Evolutionary conservation across 768 basidiomycete species (phyloP).

Genomic region (Tulasnella calospora): DNA sequence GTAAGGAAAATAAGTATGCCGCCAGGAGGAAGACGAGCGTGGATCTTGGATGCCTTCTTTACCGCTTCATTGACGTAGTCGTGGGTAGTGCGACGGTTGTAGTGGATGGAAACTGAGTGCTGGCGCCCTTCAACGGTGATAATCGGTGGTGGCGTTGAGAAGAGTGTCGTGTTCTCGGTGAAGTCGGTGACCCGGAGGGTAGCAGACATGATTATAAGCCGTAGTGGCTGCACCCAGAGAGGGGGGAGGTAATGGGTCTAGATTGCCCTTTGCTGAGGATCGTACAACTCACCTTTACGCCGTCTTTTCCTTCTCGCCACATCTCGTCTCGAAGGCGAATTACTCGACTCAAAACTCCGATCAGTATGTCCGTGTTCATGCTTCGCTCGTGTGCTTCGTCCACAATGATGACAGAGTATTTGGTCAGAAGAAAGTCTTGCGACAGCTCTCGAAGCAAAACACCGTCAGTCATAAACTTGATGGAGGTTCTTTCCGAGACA

Average conservation of each 20-base stretch:
- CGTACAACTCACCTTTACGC: slow-evolving; percentile 52
- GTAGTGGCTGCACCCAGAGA: slow-evolving; percentile 57
- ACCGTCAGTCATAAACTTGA: slow-evolving; percentile 99
- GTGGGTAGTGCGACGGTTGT: slow-evolving; percentile 74
- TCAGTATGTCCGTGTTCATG: slow-evolving; percentile 96
- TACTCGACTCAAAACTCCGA: slow-evolving; percentile 93
- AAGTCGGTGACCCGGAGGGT: slow-evolving; percentile 93
- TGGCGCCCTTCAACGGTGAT: slow-evolving; percentile 86
- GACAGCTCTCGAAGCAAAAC: slow-evolving; percentile 90
- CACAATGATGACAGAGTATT: slow-evolving; percentile 91
- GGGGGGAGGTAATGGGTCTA: slow-evolving; percentile 4
- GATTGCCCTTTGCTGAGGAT: not conserved
- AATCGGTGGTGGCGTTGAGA: slow-evolving; percentile 80
- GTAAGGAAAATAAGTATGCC: slow-evolving; percentile 93
- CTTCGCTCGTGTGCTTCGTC: slow-evolving; percentile 98
- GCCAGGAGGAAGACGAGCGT: slow-evolving; percentile 84
- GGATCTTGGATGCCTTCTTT: slow-evolving; percentile 87
- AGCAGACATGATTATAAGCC: slow-evolving; percentile 97
- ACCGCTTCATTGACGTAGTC: slow-evolving; percentile 90
- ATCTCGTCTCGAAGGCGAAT: slow-evolving; percentile 81
- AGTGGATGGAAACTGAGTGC: slow-evolving; percentile 92
- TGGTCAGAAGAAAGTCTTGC: slow-evolving; percentile 85
- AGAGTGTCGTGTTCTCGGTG: slow-evolving; percentile 75
- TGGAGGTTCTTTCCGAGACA: slow-evolving; percentile 78
- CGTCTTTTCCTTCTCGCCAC: slow-evolving; percentile 75